phyloP scores from a whole-genome alignment of 2,329 filamentous ascomycete genomes.

The Fonsecaea nubica region DNA sequence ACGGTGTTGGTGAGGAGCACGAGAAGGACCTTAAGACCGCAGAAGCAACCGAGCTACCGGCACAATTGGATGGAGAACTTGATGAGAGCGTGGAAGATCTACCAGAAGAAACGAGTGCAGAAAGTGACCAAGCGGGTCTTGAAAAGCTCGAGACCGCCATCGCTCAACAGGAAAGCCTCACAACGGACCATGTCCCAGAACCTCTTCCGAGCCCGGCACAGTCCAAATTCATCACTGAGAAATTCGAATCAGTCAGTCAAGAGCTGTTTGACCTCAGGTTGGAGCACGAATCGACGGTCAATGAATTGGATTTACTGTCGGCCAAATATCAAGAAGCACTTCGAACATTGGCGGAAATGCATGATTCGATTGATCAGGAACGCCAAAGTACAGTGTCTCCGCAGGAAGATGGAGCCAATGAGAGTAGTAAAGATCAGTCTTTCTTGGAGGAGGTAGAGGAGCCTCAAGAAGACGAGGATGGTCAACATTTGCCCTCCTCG shows the following conservation, averaged over 20 bases:
- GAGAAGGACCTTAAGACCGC: slow-evolving; percentile 54
- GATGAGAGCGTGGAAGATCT: slow-evolving; percentile 34
- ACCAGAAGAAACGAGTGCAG: slow-evolving; percentile 30
- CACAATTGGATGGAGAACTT: slow-evolving; percentile 42
- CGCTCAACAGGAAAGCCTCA: slow-evolving; percentile 42
- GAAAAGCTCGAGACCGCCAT: slow-evolving; percentile 47
- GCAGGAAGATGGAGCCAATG: slow-evolving; percentile 51
- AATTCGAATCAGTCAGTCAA: slow-evolving; percentile 87
- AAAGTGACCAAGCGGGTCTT: slow-evolving; percentile 45
- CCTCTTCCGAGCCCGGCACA: slow-evolving; percentile 74
- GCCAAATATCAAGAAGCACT: slow-evolving; percentile 91
- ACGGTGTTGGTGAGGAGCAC: slow-evolving; percentile 50
- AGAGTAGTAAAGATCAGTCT: slow-evolving; percentile 68
- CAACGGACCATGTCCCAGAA: slow-evolving; percentile 57
- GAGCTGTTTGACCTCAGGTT: slow-evolving; percentile 89
- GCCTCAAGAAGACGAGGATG: slow-evolving; percentile 70
- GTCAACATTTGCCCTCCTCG: slow-evolving; percentile 74
- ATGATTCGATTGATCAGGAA: slow-evolving; percentile 82
- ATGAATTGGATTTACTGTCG: slow-evolving; percentile 80
- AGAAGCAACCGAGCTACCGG: slow-evolving; percentile 49
- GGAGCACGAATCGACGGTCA: slow-evolving; percentile 84
- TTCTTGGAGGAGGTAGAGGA: slow-evolving; percentile 78
- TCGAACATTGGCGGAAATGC: slow-evolving; percentile 79
- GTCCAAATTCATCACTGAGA: slow-evolving; percentile 84
- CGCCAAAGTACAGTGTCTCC: slow-evolving; percentile 60